Base-by-base conservation (phyloP, 2,329 filamentous ascomycete genomes). In the Paramyrothecium roridum region DNA sequence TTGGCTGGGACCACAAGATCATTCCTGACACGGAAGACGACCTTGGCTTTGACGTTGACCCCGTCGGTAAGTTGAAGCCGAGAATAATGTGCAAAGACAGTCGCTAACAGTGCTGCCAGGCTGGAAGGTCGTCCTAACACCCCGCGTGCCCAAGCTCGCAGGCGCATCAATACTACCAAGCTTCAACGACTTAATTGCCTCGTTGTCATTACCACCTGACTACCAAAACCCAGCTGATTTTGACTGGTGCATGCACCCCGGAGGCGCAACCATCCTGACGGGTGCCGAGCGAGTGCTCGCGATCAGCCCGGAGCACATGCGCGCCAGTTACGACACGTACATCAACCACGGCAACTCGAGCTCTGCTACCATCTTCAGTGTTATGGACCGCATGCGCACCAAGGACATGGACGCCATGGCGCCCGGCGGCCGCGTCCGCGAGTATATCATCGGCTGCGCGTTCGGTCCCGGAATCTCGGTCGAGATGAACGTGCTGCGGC, bases 161-260 rank as follows among this genome's bases (percentile, higher is more conserved):
- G 73, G 77, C 10, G 67, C 73, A 8, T 74, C 78, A 1, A 77
- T 88, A 10, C 69, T 70, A 2, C 78, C 81, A 3, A 76, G 81
- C 4, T 88, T 87, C 62, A 62, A 72, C 17, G 75, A 81, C 23
- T 76, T 89, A 16, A 64, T 86, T 33, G 69, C 77, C 7, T 77
- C 77, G 8, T 66, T 81, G 21, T 72, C 74, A 2, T 68, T 84
- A 3, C 80, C 82, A 1, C 63, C 67, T 6, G 63, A 68, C 8
- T 80, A 80, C 61, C 64, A 68, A n/a, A 59, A 67, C 0, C 74
- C 86, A 0, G 67, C 75, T 0, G 82, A 87, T 56, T 89, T 88
- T 60, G 87, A 90, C 73, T 90, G 87, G 87, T 87, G 86, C 1
- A 80, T 90, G 65, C 87, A 90, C 61, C 87, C 87, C 0, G 87